A percentile compares a stretch with the other conserved stretches of the same genome.
These are phyloP conservation scores for Chrysosporium keratinophilum DNA, from an alignment of 2,329 filamentous ascomycete genomes.

Conservation along the genomic window DNA sequence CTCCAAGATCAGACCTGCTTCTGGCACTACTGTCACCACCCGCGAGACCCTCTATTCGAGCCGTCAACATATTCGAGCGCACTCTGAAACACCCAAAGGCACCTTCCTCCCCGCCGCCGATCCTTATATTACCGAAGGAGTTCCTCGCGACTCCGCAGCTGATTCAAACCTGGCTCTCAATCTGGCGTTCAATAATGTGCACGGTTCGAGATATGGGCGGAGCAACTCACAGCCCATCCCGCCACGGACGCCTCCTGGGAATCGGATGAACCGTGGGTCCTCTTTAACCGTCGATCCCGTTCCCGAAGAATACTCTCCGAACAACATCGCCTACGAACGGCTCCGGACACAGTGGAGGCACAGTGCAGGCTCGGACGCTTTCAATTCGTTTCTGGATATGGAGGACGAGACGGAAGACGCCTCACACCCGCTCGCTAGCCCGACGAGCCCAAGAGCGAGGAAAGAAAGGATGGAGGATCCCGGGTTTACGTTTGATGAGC, in stretches of 20 bases:
- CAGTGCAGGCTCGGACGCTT: slow-evolving; percentile 33
- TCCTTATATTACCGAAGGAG: slow-evolving; percentile 13
- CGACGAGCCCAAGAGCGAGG: slow-evolving; percentile 22
- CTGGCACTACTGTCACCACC: slow-evolving; percentile 51
- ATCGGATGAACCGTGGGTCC: slow-evolving; percentile 27
- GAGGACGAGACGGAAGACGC: slow-evolving; percentile 33
- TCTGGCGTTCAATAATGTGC: slow-evolving; percentile 17
- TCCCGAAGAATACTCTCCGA: slow-evolving; percentile 24
- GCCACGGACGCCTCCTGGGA: slow-evolving; percentile 38
- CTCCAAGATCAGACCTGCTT: slow-evolving; percentile 48
- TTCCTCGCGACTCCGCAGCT: slow-evolving; percentile 5
- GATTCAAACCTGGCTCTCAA: slow-evolving; percentile 21
- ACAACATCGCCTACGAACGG: slow-evolving; percentile 24
- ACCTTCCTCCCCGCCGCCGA: slow-evolving; percentile 18
- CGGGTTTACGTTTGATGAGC: slow-evolving; percentile 48
- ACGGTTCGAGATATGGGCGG: slow-evolving; percentile 41
- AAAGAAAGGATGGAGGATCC: slow-evolving; percentile 29
- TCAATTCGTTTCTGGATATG: slow-evolving; percentile 36
- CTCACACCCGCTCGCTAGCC: slow-evolving; percentile 17
- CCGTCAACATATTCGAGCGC: slow-evolving; percentile 59
- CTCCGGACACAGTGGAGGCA: slow-evolving; percentile 31
- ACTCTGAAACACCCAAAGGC: slow-evolving; percentile 54
- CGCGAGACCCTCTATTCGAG: slow-evolving; percentile 42
- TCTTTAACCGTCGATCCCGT: slow-evolving; percentile 20
- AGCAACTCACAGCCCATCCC: slow-evolving; percentile 39